Percentiles rank a stretch among this genome's conserved stretches.
phyloP scores from a whole-genome alignment of 2,329 filamentous ascomycete species.

The Colletotrichum euphorbiae region DNA sequence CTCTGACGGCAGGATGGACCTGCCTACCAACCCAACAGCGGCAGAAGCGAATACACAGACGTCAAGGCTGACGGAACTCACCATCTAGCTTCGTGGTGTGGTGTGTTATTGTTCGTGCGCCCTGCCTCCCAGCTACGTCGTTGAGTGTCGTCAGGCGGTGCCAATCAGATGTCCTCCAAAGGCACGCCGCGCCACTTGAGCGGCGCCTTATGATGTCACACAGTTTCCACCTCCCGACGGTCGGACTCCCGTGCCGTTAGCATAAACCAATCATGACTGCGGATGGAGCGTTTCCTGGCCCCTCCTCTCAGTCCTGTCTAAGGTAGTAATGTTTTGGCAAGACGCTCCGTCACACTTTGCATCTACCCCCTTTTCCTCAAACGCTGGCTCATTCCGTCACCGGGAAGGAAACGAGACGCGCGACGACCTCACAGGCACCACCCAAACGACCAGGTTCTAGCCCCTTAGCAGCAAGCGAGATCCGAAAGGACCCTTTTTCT shows the following conservation, averaged over 20 bases:
- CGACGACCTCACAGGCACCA: constrained; percentile 37
- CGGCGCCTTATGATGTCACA: constrained; percentile 35
- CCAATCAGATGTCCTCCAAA: constrained; percentile 36
- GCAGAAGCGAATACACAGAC: constrained; percentile 26
- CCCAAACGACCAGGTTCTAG: background rate
- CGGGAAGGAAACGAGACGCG: constrained; percentile 33
- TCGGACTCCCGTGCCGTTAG: constrained; percentile 16
- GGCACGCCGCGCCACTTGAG: constrained; percentile 37
- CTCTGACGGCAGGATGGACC: constrained; percentile 27
- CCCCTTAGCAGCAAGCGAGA: background rate
- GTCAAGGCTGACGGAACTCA: constrained; percentile 38
- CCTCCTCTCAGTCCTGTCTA: constrained; percentile 7
- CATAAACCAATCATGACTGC: constrained; percentile 18
- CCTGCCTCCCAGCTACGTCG: constrained; percentile 19
- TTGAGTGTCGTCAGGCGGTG: constrained; percentile 34
- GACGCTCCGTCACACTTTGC: constrained; percentile 25
- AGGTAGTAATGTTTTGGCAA: constrained; percentile 36
- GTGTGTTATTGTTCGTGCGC: constrained; percentile 8
- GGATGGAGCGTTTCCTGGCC: constrained; percentile 17
- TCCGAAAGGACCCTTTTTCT: constrained; percentile 16
- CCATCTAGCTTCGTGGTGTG: background rate
- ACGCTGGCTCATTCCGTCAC: constrained; percentile 38
- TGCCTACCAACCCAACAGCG: background rate
- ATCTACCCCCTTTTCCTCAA: constrained; percentile 28
- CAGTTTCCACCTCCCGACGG: constrained; percentile 1